These are phyloP conservation scores for Podaxis rugospora DNA, from an alignment of 768 basidiomycete species.

Conservation along the genomic window DNA sequence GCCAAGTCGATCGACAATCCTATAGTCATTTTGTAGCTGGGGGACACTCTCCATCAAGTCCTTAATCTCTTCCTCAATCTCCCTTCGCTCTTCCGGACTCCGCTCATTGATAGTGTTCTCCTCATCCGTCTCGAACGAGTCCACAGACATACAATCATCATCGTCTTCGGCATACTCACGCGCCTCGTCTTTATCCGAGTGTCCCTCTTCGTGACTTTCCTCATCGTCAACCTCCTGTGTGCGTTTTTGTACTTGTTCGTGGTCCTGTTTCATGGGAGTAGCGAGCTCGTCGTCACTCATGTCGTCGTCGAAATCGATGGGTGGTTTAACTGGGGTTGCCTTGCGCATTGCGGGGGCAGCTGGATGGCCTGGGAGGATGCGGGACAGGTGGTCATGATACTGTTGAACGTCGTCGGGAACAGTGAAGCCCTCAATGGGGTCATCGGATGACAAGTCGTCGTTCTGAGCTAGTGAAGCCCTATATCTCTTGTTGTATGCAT, in stretches of 20 bases:
- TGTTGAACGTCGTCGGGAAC: constrained; percentile 32
- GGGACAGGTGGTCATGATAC: constrained; percentile 49
- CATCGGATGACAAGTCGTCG: constrained; percentile 43
- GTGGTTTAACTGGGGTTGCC: background rate
- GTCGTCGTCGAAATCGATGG: constrained; percentile 3
- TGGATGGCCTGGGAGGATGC: constrained; percentile 31
- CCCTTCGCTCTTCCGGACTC: constrained; percentile 61
- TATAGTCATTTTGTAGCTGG: constrained; percentile 62
- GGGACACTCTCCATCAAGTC: constrained; percentile 68
- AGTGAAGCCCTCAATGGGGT: constrained; percentile 37
- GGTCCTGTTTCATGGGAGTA: constrained; percentile 10
- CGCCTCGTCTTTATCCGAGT: constrained; percentile 17
- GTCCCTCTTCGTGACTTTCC: constrained; percentile 16
- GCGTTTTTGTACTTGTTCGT: constrained; percentile 6
- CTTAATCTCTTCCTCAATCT: constrained; percentile 73
- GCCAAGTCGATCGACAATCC: constrained; percentile 84
- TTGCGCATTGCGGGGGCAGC: constrained; percentile 8
- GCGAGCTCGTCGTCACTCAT: constrained; percentile 14
- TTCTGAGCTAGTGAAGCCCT: constrained; percentile 22
- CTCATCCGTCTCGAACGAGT: constrained; percentile 46
- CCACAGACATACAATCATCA: constrained; percentile 16
- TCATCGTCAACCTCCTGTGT: constrained; percentile 11
- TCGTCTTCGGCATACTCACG: constrained; percentile 24
- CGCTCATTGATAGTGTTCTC: constrained; percentile 55
- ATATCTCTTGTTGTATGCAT: constrained; percentile 35